These are phyloP conservation scores for Raddia guianensis DNA, from an alignment of 176 grass and related monocot species.

Conservation along the genomic window DNA sequence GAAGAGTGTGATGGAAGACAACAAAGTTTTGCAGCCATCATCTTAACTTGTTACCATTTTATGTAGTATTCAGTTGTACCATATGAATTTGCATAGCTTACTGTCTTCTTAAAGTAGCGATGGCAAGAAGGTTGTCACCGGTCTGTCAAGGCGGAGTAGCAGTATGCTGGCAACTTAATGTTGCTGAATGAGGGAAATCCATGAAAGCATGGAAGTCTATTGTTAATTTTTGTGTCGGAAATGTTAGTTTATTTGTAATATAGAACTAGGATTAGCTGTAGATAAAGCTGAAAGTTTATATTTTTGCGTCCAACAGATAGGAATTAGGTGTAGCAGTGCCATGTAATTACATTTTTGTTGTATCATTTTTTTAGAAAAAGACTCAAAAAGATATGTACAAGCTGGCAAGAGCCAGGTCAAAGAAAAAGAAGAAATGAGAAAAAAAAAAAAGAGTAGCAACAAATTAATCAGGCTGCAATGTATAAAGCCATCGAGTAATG, in stretches of 20 bases:
- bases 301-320: neutral
- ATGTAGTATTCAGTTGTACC: neutral
- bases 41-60: conserved; percentile 36
- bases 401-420: no score
- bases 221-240: neutral
- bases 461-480: no score
- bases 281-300: conserved; percentile 26
- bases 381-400: no score
- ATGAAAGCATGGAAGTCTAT: conserved; percentile 29
- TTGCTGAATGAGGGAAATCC: neutral
- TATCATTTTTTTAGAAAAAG: neutral
- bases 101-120: neutral
- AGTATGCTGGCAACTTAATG: conserved; percentile 17
- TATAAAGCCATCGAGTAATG: no score
- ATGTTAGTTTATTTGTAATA: conserved; percentile 24
- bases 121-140: neutral
- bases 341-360: conserved; percentile 26
- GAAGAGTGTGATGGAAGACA: conserved; percentile 16
- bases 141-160: neutral
- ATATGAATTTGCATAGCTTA: conserved; percentile 31
- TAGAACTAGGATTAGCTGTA: conserved; percentile 41
- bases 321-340: conserved; percentile 27
- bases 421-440: no score
- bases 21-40: conserved; percentile 24
- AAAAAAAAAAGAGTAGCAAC: no score